These are phyloP conservation scores for Serendipita sp. DNA, from an alignment of 768 basidiomycete genomes.

Conservation along the genomic window DNA sequence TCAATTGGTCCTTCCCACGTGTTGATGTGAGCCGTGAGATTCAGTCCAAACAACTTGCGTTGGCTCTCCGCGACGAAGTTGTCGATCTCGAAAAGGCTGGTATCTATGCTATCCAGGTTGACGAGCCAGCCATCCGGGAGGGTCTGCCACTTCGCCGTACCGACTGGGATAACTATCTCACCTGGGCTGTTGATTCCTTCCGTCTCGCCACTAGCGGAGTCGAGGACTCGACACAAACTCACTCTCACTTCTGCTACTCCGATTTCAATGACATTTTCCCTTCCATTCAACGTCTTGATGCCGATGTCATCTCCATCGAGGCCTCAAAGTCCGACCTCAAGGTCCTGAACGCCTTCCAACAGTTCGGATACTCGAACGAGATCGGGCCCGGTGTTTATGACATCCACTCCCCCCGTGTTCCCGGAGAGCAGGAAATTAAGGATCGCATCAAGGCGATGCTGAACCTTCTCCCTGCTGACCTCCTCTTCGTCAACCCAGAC, in stretches of 20 bases:
- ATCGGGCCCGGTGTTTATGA: slow-evolving; percentile 98
- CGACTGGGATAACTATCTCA: slow-evolving; percentile 93
- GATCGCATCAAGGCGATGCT: slow-evolving; percentile 79
- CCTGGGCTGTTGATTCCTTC: slow-evolving; percentile 98
- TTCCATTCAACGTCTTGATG: slow-evolving; percentile 89
- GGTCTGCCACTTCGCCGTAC: slow-evolving; percentile 90
- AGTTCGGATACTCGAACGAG: slow-evolving; percentile 89
- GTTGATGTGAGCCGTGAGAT: slow-evolving; percentile 90
- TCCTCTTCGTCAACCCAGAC: slow-evolving; percentile 91
- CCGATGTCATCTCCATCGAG: slow-evolving; percentile 98
- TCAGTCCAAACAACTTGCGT: slow-evolving; percentile 95
- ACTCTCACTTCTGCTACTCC: slow-evolving; percentile 99
- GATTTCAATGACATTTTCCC: slow-evolving; percentile 99
- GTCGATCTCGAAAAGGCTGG: slow-evolving; percentile 91
- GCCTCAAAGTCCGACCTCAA: slow-evolving; percentile 99
- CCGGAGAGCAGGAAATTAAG: slow-evolving; percentile 81
- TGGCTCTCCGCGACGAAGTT: slow-evolving; percentile 96
- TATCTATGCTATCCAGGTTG: slow-evolving; percentile 96
- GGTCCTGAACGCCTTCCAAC: slow-evolving; percentile 85
- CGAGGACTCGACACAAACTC: slow-evolving; percentile 82
- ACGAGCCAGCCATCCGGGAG: slow-evolving; percentile 99
- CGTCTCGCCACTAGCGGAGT: slow-evolving; percentile 95
- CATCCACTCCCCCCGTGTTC: slow-evolving; percentile 98
- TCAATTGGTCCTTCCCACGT: slow-evolving; percentile 99
- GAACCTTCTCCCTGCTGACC: slow-evolving; percentile 56